Evolutionary conservation across 1,284 basidiomycete species (phyloP).

Genomic region (Cutaneotrichosporon daszewskae): DNA sequence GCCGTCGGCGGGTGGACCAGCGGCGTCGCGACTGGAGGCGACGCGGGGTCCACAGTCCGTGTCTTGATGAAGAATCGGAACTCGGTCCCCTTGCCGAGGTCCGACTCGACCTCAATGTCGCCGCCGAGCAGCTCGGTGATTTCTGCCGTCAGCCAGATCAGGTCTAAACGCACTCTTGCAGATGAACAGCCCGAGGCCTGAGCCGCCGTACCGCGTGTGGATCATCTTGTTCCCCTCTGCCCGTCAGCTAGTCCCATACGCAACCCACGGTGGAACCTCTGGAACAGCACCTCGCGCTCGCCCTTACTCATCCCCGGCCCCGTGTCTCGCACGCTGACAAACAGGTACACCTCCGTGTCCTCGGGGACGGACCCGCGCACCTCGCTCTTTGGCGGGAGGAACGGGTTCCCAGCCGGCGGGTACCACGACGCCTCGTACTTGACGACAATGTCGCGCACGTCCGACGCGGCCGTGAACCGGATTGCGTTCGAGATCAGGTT

Average conservation of each 20-base stretch:
- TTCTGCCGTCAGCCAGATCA: too few species aligned
- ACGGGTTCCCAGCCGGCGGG: background rate
- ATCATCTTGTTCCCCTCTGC: slow-evolving; percentile 45
- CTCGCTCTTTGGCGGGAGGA: too few species aligned
- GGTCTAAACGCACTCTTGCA: too few species aligned
- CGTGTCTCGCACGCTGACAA: slow-evolving; percentile 19
- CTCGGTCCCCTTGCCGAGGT: slow-evolving; percentile 33
- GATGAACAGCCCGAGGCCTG: slow-evolving; percentile 45
- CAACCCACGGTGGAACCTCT: slow-evolving; percentile 26
- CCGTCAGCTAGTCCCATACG: slow-evolving; percentile 19
- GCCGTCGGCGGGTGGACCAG: background rate
- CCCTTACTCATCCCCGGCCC: slow-evolving; percentile 26
- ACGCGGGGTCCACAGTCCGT: background rate
- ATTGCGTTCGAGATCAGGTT: slow-evolving; percentile 29
- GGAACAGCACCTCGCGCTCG: slow-evolving; percentile 25
- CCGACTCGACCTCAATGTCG: slow-evolving; percentile 37
- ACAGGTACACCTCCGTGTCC: slow-evolving; percentile 17
- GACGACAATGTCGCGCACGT: slow-evolving; percentile 24
- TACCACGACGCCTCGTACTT: too few species aligned
- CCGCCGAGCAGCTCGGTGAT: slow-evolving; percentile 43
- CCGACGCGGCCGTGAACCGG: slow-evolving; percentile 21
- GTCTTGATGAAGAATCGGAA: slow-evolving; percentile 49
- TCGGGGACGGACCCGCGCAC: slow-evolving; percentile 17
- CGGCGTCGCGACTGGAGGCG: background rate
- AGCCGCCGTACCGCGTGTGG: slow-evolving; percentile 45